phyloP scores from a whole-genome alignment of 345 rosid genomes.

The Psidium friedrichsthalianum region DNA sequence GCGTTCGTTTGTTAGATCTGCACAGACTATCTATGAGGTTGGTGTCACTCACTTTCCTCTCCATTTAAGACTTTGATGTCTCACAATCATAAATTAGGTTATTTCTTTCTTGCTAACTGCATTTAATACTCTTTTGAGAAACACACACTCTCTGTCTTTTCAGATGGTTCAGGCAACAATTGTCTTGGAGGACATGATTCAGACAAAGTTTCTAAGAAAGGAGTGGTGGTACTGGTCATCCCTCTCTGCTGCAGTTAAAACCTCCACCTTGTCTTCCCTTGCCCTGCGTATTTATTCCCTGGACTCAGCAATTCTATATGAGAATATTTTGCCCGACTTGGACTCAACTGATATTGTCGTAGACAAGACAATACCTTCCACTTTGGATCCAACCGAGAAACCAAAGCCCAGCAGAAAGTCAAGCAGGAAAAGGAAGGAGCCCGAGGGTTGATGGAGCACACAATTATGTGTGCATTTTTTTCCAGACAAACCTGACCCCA shows the following conservation, averaged over 20 bases:
- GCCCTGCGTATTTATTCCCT: constrained; percentile 76
- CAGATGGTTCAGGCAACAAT: constrained; percentile 92
- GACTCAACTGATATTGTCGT: constrained; percentile 22
- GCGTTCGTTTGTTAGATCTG: constrained; percentile 75
- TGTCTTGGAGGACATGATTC: constrained; percentile 82
- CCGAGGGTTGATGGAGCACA: constrained; percentile 32
- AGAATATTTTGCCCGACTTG: constrained; percentile 21
- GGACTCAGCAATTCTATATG: constrained; percentile 72
- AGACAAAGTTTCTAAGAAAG: constrained; percentile 61
- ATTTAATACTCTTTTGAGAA: neutral
- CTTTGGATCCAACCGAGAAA: constrained; percentile 45
- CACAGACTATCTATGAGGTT: constrained; percentile 82
- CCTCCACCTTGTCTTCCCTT: constrained; percentile 67
- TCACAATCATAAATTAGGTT: neutral
- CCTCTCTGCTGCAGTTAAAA: constrained; percentile 77
- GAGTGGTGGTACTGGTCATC: constrained; percentile 99
- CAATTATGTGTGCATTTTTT: neutral
- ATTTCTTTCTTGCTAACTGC: neutral
- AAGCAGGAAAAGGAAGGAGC: constrained; percentile 81
- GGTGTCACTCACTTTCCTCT: neutral
- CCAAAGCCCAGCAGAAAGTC: constrained; percentile 52
- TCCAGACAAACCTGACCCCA: neutral
- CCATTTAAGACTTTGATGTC: neutral
- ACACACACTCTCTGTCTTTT: neutral
- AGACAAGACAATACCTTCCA: constrained; percentile 25